Evolutionary conservation across 345 rosid species (phyloP).

Genomic region (Zanthoxylum bungeanum): DNA sequence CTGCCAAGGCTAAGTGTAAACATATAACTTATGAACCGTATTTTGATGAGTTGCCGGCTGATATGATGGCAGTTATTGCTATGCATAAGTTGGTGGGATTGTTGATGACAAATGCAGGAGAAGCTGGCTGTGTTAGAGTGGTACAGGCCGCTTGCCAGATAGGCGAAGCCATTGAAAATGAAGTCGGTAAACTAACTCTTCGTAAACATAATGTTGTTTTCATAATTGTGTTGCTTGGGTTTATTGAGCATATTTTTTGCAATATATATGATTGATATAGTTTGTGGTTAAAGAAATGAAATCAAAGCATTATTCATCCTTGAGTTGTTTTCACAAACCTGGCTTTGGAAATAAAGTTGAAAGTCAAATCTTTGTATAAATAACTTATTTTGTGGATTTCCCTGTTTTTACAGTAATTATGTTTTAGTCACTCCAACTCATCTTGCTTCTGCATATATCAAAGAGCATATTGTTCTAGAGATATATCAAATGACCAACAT

Average conservation of each 20-base stretch:
- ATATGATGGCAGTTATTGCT: conserved; percentile 90
- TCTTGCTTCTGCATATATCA: background rate
- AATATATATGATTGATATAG: background rate
- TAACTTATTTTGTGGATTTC: background rate
- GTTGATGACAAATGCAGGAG: conserved; percentile 63
- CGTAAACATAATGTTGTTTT: background rate
- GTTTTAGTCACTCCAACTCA: background rate
- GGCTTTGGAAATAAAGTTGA: background rate
- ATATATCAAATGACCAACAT: background rate
- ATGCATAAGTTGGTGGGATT: conserved; percentile 93
- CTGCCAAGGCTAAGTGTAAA: conserved; percentile 29
- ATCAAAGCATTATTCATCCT: background rate
- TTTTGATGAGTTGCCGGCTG: conserved; percentile 60
- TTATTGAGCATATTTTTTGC: background rate
- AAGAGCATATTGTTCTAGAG: background rate
- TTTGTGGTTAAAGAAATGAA: background rate
- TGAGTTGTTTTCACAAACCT: background rate
- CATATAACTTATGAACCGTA: conserved; percentile 47
- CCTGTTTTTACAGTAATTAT: too few species aligned
- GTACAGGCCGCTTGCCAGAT: conserved; percentile 75
- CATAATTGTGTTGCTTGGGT: background rate
- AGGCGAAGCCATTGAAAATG: conserved; percentile 94
- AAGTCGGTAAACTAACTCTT: conserved; percentile 42
- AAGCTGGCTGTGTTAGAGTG: conserved; percentile 59
- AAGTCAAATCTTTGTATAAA: background rate